Evolutionary conservation across 768 basidiomycete genomes (phyloP).

Genomic region (Lyophyllum atratum): DNA sequence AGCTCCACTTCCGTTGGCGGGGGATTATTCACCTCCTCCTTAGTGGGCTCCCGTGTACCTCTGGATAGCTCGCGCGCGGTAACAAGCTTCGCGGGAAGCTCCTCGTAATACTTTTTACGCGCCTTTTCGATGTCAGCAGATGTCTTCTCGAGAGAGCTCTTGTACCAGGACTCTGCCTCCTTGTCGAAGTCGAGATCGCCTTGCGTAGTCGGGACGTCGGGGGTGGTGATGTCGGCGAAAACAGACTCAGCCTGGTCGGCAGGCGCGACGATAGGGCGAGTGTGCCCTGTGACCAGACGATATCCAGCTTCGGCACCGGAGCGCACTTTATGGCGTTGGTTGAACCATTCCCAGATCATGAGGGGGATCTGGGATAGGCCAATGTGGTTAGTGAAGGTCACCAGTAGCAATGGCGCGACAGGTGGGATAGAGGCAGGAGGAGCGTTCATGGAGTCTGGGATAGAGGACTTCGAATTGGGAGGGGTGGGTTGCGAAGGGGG

Average conservation of each 20-base stretch:
- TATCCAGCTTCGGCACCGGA: slow-evolving; percentile 84
- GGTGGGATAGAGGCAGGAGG: slow-evolving; percentile 63
- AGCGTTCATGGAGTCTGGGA: slow-evolving; percentile 35
- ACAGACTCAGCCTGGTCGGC: slow-evolving; percentile 21
- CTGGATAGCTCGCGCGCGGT: slow-evolving; percentile 76
- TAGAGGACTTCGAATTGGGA: slow-evolving; percentile 16
- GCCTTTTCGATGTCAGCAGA: slow-evolving; percentile 64
- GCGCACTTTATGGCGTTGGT: slow-evolving; percentile 78
- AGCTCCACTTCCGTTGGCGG: slow-evolving; percentile 90
- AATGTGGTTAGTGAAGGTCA: slow-evolving; percentile 73
- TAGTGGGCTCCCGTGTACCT: slow-evolving; percentile 80
- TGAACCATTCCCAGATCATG: slow-evolving; percentile 94
- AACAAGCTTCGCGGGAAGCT: slow-evolving; percentile 63
- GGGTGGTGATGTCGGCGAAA: slow-evolving; percentile 25
- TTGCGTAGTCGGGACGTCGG: slow-evolving; percentile 20
- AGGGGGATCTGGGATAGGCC: slow-evolving; percentile 83
- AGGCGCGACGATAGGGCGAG: slow-evolving; percentile 57
- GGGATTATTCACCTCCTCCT: slow-evolving; percentile 75
- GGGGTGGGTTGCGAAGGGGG: slow-evolving; percentile 17
- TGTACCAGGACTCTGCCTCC: slow-evolving; percentile 68
- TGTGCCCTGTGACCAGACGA: slow-evolving; percentile 60
- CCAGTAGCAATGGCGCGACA: slow-evolving; percentile 78
- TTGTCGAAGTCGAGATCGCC: slow-evolving; percentile 79
- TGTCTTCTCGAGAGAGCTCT: slow-evolving; percentile 54
- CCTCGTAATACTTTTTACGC: slow-evolving; percentile 75